Evolutionary conservation across 73 alveolate species (phyloP), one percentile per base, ranked within the genome.

Genomic region (Diophrys appendiculata): DNA sequence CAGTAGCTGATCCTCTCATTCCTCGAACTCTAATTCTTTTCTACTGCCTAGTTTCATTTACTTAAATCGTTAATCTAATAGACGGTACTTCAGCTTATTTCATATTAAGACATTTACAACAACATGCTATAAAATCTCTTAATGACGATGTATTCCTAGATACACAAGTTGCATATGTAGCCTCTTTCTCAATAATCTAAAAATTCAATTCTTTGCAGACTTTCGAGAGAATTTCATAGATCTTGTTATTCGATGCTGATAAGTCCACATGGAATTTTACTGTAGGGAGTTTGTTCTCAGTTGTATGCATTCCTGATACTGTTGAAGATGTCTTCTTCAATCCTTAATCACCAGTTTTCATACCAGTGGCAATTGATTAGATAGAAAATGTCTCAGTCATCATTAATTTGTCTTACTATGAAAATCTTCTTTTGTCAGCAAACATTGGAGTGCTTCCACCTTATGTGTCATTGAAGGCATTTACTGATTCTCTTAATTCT

Each of bases 111-210:
- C 35, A 30, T 53, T 25, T 32, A 83, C 64, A 3, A 82, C 82
- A 0, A 83, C 43, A 52, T 81, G 68, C 30, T 55, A 32, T 54
- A 67, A 18, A 23, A 75, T 30, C 91, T 24, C 52, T 65, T 2
- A 83, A 0, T 0, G 86, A 74, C 56, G 68, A 64, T 14, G 81
- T 82, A 31, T 83, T 84, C 30, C 68, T 74, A 43, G 43, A 75
- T 5, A 83, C 86, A 65, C 85, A 83, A 13, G 91, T 83, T 0
- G 91, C 91, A 24, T 65, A 28, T 22, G 25, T 32, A 52, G 60
- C 24, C 27, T 83, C 91, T 81, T 67, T 73, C 54, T 83, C 91
- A 11, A 83, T 83, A 22, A 83, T 71, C 33, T 73, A 29, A 43
- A 72, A 83, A 33, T 53, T 65, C 28, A 53, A 27, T 8, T 30